Conservation (phyloP, 2,329 filamentous ascomycete genomes). For the Aureobasidium sp. region DNA sequence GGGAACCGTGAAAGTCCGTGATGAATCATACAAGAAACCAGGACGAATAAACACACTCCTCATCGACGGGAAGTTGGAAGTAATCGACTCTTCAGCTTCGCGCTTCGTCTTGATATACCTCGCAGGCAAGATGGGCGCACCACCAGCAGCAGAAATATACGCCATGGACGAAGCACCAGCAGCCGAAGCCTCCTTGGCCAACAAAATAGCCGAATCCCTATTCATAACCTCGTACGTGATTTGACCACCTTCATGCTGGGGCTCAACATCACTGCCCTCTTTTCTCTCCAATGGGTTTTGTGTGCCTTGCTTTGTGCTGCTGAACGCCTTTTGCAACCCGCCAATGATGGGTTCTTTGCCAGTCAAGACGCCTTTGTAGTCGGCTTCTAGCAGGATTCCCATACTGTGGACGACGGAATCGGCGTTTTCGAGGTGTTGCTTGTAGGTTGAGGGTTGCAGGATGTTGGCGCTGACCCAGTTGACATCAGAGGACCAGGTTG, state of each 20-base stretch:
- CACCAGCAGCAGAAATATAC: constrained; percentile 83
- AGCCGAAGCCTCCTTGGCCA: constrained; percentile 67
- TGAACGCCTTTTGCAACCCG: constrained; percentile 74
- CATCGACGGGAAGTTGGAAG: constrained; percentile 41
- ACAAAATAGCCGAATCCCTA: constrained; percentile 73
- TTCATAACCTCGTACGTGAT: constrained; percentile 98
- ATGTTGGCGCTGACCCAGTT: constrained; percentile 86
- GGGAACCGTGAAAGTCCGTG: constrained; percentile 73
- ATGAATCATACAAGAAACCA: constrained; percentile 83
- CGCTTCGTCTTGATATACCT: constrained; percentile 89
- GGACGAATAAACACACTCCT: constrained; percentile 76
- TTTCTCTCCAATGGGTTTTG: constrained; percentile 61
- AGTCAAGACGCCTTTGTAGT: constrained; percentile 89
- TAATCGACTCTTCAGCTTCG: constrained; percentile 62
- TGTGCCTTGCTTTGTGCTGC: constrained; percentile 53
- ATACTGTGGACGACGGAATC: constrained; percentile 88
- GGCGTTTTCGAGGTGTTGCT: constrained; percentile 64
- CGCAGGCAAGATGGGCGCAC: constrained; percentile 73
- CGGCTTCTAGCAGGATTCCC: constrained; percentile 92
- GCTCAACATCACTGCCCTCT: constrained; percentile 53
- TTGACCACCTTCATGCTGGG: constrained; percentile 63
- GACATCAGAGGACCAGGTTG: constrained; percentile 74
- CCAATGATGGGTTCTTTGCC: constrained; percentile 76
- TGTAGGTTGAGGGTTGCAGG: constrained; percentile 74
- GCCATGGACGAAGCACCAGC: constrained; percentile 65